phyloP scores from a whole-genome alignment of 192 early-diverging fungal genomes.

The Backusella mclennaniae region DNA sequence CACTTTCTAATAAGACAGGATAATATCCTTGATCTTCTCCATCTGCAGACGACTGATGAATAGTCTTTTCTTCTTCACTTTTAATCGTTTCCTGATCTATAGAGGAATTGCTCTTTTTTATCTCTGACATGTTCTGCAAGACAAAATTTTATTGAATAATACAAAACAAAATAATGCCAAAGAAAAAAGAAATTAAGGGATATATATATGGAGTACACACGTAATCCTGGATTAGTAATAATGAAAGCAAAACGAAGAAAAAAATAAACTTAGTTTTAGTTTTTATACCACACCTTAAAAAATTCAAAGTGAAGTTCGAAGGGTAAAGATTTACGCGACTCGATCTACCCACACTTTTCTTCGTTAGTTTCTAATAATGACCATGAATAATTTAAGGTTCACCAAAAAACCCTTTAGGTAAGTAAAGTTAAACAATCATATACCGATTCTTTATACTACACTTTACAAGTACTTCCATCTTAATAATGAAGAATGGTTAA shows the following conservation, averaged over 20 bases:
- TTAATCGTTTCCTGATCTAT: not conserved
- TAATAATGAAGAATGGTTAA: not conserved
- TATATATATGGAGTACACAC: conserved; percentile 1
- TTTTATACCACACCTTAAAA: not conserved
- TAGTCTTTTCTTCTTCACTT: not conserved
- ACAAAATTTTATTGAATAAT: not conserved
- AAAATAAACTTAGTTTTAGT: not conserved
- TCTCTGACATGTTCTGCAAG: not conserved
- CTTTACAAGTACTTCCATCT: not conserved
- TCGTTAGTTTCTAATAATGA: not conserved
- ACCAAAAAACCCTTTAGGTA: not conserved
- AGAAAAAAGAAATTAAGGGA: not conserved
- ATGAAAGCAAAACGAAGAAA: not conserved
- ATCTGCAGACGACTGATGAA: not conserved
- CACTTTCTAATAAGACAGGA: conserved; percentile 6
- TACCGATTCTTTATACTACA: not conserved
- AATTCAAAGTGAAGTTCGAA: not conserved
- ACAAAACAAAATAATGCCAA: not conserved
- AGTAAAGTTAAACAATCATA: not conserved
- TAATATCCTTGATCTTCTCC: not conserved
- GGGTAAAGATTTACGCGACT: not conserved
- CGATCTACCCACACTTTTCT: not conserved
- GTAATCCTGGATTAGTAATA: not conserved
- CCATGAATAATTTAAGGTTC: not conserved
- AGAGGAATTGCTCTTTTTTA: not conserved